These are phyloP conservation scores for Fusarium xylarioides DNA, from an alignment of 2,329 filamentous ascomycete species.

Conservation along the genomic window DNA sequence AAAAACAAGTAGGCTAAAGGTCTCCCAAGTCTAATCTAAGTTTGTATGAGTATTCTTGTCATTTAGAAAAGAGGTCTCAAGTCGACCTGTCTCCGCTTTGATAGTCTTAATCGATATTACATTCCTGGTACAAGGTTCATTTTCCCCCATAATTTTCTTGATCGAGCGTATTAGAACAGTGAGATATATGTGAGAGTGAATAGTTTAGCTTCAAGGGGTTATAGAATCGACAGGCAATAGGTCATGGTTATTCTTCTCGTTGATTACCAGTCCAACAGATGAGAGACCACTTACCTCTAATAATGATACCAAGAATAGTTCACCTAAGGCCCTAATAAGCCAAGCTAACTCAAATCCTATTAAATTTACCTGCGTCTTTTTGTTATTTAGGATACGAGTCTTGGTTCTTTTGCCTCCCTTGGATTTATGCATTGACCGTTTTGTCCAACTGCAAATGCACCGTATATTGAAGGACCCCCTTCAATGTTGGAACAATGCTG, in stretches of 20 bases:
- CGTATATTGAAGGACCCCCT: neutral
- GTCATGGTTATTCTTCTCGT: neutral
- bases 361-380: neutral
- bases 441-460: neutral
- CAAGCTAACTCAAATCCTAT: neutral
- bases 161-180: no score
- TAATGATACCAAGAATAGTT: neutral
- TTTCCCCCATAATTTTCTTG: neutral
- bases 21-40: neutral
- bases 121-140: neutral
- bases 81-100: neutral
- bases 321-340: neutral
- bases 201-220: neutral
- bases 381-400: neutral
- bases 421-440: neutral
- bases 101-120: neutral
- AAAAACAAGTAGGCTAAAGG: neutral
- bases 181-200: neutral
- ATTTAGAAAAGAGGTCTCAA: neutral
- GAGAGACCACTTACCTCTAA: neutral
- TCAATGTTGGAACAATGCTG: neutral
- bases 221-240: neutral
- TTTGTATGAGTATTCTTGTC: neutral
- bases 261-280: neutral
- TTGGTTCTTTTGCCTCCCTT: neutral